These are phyloP conservation scores for Wickerhamiella pararugosa DNA, from an alignment of 1,139 yeast species.

Conservation along the genomic window DNA sequence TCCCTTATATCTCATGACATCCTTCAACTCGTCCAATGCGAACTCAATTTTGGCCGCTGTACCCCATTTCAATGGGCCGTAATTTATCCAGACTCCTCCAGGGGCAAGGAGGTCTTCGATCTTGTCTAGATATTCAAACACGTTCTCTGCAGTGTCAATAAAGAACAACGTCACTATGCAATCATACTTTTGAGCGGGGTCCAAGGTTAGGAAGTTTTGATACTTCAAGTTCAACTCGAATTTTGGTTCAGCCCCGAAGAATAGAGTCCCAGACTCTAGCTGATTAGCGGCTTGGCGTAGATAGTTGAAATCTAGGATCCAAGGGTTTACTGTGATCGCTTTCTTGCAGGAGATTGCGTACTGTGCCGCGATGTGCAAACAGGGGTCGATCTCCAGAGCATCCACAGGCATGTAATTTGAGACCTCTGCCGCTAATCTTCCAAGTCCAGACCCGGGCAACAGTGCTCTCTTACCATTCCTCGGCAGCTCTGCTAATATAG, in stretches of 20 bases:
- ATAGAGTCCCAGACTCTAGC: slow-evolving; percentile 27
- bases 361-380: slow-evolving; percentile 57
- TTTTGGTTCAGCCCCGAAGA: slow-evolving; percentile 17
- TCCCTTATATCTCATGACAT: slow-evolving; percentile 39
- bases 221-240: slow-evolving; percentile 34
- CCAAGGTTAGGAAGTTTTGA: slow-evolving; percentile 44
- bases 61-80: slow-evolving; percentile 82
- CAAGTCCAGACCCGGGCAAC: slow-evolving; percentile 15
- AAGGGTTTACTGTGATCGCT: slow-evolving; percentile 35
- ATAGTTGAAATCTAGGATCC: slow-evolving; percentile 57
- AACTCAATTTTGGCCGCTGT: slow-evolving; percentile 70
- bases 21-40: slow-evolving; percentile 44
- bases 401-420: slow-evolving; percentile 19
- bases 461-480: slow-evolving; percentile 16
- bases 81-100: slow-evolving; percentile 60
- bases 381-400: slow-evolving; percentile 55
- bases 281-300: slow-evolving; percentile 39
- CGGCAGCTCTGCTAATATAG: slow-evolving; percentile 29
- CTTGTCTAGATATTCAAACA: slow-evolving; percentile 53
- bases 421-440: slow-evolving; percentile 16
- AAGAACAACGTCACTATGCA: slow-evolving; percentile 56
- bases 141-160: slow-evolving; percentile 76
- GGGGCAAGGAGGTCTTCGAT: slow-evolving; percentile 35
- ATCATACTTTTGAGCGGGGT: slow-evolving; percentile 15
- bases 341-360: slow-evolving; percentile 30